These are phyloP conservation scores for Lentinus tigrinus DNA, from an alignment of 768 basidiomycete genomes.

Conservation along the genomic window DNA sequence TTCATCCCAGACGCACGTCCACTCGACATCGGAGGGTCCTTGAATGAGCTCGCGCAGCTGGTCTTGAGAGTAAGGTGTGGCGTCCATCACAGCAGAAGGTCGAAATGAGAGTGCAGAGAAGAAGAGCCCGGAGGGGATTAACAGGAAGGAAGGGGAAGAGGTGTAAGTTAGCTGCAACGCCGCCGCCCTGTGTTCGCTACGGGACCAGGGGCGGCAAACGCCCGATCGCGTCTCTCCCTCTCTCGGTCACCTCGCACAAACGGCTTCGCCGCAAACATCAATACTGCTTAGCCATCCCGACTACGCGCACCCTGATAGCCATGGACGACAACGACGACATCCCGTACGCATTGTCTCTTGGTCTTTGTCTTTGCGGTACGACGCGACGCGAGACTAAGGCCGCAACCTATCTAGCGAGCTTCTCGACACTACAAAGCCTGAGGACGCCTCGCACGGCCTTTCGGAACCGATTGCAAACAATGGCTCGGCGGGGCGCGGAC, in stretches of 20 bases:
- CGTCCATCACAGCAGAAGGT: not conserved
- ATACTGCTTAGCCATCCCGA: not conserved
- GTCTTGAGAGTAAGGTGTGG: conserved; percentile 23
- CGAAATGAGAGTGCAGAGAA: not conserved
- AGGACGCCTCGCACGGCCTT: conserved; percentile 2
- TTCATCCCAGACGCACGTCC: conserved; percentile 54
- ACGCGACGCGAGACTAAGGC: not conserved
- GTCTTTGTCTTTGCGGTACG: not conserved
- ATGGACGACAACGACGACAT: conserved; percentile 61
- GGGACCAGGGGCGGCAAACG: not conserved
- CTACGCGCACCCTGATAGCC: not conserved
- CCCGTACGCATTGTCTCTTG: conserved; percentile 41
- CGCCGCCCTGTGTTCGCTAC: not conserved
- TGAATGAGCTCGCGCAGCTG: conserved; percentile 63
- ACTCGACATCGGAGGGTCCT: conserved; percentile 81
- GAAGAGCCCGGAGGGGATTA: not conserved
- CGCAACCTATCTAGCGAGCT: conserved; percentile 14
- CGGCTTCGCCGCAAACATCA: not conserved
- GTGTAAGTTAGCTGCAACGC: not conserved
- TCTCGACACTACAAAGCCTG: conserved; percentile 8
- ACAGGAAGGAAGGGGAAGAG: not conserved
- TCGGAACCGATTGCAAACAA: not conserved
- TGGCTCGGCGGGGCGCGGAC: not conserved
- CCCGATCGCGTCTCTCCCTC: not conserved
- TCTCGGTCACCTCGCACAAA: not conserved